phyloP scores from a whole-genome alignment of 768 basidiomycete genomes.

The Coprinellus aureogranulatus region DNA sequence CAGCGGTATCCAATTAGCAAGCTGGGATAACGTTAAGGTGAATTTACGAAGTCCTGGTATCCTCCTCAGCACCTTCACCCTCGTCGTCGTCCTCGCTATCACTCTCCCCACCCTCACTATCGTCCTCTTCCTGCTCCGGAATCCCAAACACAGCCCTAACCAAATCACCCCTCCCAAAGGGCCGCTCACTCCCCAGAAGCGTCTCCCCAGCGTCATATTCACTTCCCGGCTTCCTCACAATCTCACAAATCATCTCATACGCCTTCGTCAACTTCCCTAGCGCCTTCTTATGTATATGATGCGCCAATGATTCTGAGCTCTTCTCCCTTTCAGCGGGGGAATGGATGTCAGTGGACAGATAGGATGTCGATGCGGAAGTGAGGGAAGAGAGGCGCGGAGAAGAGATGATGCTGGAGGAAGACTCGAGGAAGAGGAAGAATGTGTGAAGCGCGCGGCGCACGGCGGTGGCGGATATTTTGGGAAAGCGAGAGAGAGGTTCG shows the following conservation, averaged over 20 bases:
- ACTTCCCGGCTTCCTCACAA: constrained; percentile 72
- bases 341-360: too few relatives aligned
- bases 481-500: constrained; percentile 74
- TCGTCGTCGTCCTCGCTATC: constrained; percentile 6
- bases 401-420: constrained; percentile 74
- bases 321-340: too few relatives aligned
- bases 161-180: constrained; percentile 74
- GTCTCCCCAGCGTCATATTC: constrained; percentile 91
- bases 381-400: constrained; percentile 78
- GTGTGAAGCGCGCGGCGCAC: constrained; percentile 60
- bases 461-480: constrained; percentile 59
- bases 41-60: too few relatives aligned
- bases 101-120: constrained; percentile 14
- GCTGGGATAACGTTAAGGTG: too few relatives aligned
- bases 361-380: constrained; percentile 46
- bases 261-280: constrained; percentile 63
- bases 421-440: constrained; percentile 80
- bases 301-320: constrained; percentile 37
- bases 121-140: constrained; percentile 34
- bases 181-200: constrained; percentile 75
- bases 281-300: constrained; percentile 72
- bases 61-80: constrained; percentile 1
- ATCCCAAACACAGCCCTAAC: constrained; percentile 79
- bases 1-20: too few relatives aligned
- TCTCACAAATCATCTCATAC: constrained; percentile 73